Base-by-base conservation (phyloP, 805 yeast genomes). In the Starmerella cellae region DNA sequence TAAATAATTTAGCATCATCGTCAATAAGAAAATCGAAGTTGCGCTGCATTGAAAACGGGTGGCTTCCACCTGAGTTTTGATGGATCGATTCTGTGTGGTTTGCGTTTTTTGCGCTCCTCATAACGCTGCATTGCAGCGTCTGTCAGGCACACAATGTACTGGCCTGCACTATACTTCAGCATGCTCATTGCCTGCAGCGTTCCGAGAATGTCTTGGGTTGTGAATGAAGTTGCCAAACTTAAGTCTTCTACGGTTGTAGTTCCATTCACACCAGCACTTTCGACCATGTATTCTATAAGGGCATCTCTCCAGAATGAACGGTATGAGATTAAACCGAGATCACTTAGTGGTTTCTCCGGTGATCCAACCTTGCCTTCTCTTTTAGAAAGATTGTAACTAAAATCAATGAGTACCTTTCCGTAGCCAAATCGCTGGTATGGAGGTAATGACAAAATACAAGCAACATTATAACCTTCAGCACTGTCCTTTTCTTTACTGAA, bases 221-320 rank as follows among this genome's bases (percentile, higher is more conserved):
- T 91, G 95, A 91, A 88, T 13, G 96, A 74, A 0, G 97, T 83
- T 38, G 75, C 63, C 11, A 78, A 67, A 26, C 95, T 79, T 16
- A 91, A 80, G 52, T 88, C 97, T 55, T 91, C 98, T 42, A 91
- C 85, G 2, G 93, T 79, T 38, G 79, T 73, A 20, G 66, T 73
- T 38, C 70, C 62, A 26, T 68, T 69, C 46, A 79, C 84, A 26
- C 71, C 67, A 8, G 41, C 48, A 42, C 67, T 68, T 51, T 82
- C 91, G 30, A 79, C 77, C 30, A 91, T 64, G 23, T 84, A 58
- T 40, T 75, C 76, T 11, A 85, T 77, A 45, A 91, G 68, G 0
- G 88, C 77, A 55, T 91, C 97, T 0, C 96, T 77, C 99, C 99
- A 91, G 58, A 73, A 91, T 0, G 96, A 95, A 60, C 98, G 75